A percentile compares a stretch with the other conserved stretches of the same genome.
Evolutionary conservation across 2,329 filamentous ascomycete genomes (phyloP).

Genomic region (Fusarium sp.): DNA sequence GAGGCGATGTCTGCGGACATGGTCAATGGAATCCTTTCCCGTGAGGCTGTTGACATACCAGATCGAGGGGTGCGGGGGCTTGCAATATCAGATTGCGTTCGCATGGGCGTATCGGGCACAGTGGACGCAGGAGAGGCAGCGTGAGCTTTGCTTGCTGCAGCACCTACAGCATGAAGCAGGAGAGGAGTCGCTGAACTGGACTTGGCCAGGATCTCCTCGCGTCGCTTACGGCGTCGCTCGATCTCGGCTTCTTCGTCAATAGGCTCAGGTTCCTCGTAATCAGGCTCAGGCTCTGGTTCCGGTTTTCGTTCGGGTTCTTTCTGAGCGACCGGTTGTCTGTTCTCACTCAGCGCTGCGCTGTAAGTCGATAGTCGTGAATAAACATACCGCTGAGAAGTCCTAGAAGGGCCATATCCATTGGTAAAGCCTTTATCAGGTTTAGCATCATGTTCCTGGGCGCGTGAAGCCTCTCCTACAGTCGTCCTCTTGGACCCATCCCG

Average conservation of each 20-base stretch:
- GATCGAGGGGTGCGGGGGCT: constrained; percentile 63
- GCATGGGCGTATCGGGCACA: constrained; percentile 56
- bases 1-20: constrained; percentile 52
- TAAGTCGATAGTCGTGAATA: background rate
- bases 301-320: constrained; percentile 41
- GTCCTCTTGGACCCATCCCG: constrained; percentile 70
- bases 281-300: constrained; percentile 45
- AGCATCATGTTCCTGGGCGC: constrained; percentile 71
- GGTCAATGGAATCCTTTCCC: constrained; percentile 39
- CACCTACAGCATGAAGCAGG: constrained; percentile 78
- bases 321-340: constrained; percentile 34
- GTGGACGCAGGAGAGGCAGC: constrained; percentile 65
- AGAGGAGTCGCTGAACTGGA: constrained; percentile 79
- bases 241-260: constrained; percentile 85
- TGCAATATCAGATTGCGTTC: constrained; percentile 45
- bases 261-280: constrained; percentile 66
- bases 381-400: constrained; percentile 35
- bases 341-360: constrained; percentile 19
- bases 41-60: constrained; percentile 51
- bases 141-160: constrained; percentile 64
- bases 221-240: constrained; percentile 83
- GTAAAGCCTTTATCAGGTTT: constrained; percentile 69
- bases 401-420: constrained; percentile 37
- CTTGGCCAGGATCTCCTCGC: constrained; percentile 87
- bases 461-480: constrained; percentile 68